A percentile compares a stretch with the other conserved stretches of the same genome.
Evolutionary conservation across 345 rosid species (phyloP).

Genomic region (Acer saccharum): DNA sequence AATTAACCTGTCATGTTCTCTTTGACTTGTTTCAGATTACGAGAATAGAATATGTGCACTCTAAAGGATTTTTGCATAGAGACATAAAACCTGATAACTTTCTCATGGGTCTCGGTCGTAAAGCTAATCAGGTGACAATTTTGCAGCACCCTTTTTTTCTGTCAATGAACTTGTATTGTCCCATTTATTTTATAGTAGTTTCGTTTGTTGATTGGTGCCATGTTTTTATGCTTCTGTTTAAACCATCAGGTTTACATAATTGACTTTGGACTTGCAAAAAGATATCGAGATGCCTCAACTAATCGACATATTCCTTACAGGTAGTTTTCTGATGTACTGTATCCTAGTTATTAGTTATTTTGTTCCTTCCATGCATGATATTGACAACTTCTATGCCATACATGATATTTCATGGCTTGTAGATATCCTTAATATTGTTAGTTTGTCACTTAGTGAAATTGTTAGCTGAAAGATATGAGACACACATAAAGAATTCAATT

Average conservation of each 20-base stretch:
- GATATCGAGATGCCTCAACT: conserved; percentile 77
- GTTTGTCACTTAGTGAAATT: background rate
- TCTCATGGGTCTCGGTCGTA: conserved; percentile 83
- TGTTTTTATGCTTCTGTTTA: conserved; percentile 2
- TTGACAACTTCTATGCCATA: background rate
- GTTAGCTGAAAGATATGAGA: background rate
- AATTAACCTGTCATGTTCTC: background rate
- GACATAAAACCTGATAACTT: conserved; percentile 94
- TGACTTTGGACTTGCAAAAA: conserved; percentile 92
- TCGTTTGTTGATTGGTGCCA: background rate
- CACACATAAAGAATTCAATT: background rate
- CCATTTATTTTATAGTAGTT: background rate
- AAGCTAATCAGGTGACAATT: conserved; percentile 69
- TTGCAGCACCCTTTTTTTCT: background rate
- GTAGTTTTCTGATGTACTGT: conserved; percentile 29
- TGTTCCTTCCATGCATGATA: background rate
- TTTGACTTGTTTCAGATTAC: conserved; percentile 49
- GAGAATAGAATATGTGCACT: conserved; percentile 77
- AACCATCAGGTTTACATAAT: conserved; percentile 73
- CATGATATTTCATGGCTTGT: background rate
- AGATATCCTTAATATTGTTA: background rate
- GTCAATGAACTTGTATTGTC: background rate
- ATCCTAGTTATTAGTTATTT: background rate
- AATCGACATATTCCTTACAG: conserved; percentile 86
- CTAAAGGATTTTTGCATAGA: conserved; percentile 84